phyloP scores from a whole-genome alignment of 352 stramenopile species.

The Phytopythium litorale region DNA sequence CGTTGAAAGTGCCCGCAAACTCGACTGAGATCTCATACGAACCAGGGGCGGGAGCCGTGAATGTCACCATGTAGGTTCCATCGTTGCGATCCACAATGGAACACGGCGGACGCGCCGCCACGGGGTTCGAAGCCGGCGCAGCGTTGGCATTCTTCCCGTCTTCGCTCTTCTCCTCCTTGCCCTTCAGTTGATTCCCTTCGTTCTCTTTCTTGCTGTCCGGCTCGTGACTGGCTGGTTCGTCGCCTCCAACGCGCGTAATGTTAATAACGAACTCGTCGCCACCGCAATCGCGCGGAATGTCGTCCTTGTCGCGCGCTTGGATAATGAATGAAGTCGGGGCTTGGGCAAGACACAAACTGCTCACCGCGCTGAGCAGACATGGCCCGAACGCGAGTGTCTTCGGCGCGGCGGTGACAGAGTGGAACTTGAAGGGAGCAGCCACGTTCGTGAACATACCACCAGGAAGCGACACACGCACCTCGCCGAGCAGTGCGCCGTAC shows the following conservation, averaged over 20 bases:
- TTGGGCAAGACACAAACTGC: slow-evolving; percentile 63
- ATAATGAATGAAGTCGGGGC: slow-evolving; percentile 89
- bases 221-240: slow-evolving; percentile 31
- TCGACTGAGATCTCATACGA: slow-evolving; percentile 87
- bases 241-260: slow-evolving; percentile 38
- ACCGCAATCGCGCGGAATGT: slow-evolving; percentile 88
- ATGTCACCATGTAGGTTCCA: slow-evolving; percentile 93
- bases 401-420: slow-evolving; percentile 90
- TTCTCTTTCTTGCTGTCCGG: not conserved
- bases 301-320: slow-evolving; percentile 88
- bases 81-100: slow-evolving; percentile 88
- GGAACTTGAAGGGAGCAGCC: slow-evolving; percentile 85
- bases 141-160: not conserved
- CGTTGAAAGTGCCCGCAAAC: slow-evolving; percentile 93
- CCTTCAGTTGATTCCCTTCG: slow-evolving; percentile 18
- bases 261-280: slow-evolving; percentile 93
- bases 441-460: slow-evolving; percentile 93
- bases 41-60: slow-evolving; percentile 72
- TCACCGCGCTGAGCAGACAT: slow-evolving; percentile 68
- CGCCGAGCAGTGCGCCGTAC: slow-evolving; percentile 83
- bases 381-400: slow-evolving; percentile 94
- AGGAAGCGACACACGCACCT: slow-evolving; percentile 90
- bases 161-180: slow-evolving; percentile 20
- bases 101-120: not conserved
- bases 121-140: not conserved